Percentiles rank a stretch among this genome's conserved stretches.
Conservation (phyloP, 2,329 filamentous ascomycete species). For the Sporothrix phasma region DNA sequence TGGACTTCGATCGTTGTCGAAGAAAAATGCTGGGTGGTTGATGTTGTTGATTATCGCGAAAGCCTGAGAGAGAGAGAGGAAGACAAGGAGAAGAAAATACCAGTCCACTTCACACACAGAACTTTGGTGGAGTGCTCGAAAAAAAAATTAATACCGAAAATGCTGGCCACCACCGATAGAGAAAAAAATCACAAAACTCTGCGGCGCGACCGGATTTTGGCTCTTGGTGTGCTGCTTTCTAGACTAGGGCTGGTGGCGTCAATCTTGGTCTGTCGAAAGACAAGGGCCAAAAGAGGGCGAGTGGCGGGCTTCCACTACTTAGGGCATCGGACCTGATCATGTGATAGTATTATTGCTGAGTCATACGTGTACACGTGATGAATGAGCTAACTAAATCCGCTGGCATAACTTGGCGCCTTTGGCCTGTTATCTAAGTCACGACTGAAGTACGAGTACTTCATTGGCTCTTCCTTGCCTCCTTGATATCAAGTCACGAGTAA, state of each 20-base stretch:
- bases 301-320: not conserved
- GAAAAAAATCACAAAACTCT: slow-evolving; percentile 8
- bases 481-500: too few species aligned
- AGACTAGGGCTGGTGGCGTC: slow-evolving; percentile 15
- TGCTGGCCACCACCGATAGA: slow-evolving; percentile 7
- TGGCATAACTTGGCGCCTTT: too few species aligned
- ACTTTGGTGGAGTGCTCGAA: slow-evolving; percentile 9
- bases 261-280: not conserved
- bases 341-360: not conserved
- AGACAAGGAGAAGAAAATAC: slow-evolving; percentile 6
- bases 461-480: too few species aligned
- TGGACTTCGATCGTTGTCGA: slow-evolving; percentile 14
- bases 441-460: too few species aligned
- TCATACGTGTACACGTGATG: not conserved
- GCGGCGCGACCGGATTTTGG: slow-evolving; percentile 7
- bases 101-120: slow-evolving; percentile 5
- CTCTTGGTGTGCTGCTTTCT: slow-evolving; percentile 8
- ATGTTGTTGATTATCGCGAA: slow-evolving; percentile 17
- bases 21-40: slow-evolving; percentile 2
- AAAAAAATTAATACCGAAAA: slow-evolving; percentile 16
- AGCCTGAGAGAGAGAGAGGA: slow-evolving; percentile 10
- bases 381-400: too few species aligned
- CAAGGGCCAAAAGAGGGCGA: not conserved
- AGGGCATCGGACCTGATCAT: slow-evolving; percentile 10
- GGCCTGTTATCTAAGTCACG: too few species aligned